Evolutionary conservation across 257 asterid species (phyloP), one percentile per base, ranked within the genome.

Genomic region (Ehretia macrophylla): DNA sequence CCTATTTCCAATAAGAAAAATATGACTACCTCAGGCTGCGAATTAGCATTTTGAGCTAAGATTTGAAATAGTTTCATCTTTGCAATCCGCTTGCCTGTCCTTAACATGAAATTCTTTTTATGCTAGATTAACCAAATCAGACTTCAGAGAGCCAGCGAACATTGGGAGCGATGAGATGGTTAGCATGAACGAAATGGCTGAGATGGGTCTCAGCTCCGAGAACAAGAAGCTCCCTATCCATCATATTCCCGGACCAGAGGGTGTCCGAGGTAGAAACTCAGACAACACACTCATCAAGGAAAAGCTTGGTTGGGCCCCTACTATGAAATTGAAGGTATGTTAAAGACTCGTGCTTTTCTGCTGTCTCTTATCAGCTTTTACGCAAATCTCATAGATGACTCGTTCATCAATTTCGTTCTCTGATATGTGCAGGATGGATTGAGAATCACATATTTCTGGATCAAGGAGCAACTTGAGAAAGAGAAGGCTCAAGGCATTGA

Each of bases 171-270:
- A 87, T 64, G 96, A 87, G 77, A 83, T 82, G 94, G 96, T 87
- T 16, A 87, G 96, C 91, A 87, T 87, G 96, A 87, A 87, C 32
- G 91, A 79, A 75, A 87, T 87, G 96, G 88, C 94, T 21, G 96
- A 80, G 81, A 87, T 87, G 46, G 88, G 85, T 48, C 81, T 75
- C n/a, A 75, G 96, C 76, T 82, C 85, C 45, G 94, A 85, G 55
- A 40, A 75, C 58, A 87, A 87, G 86, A 83, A 72, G 55, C 83
- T 83, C 39, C 94, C 96, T 0, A 87, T 87, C 69, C 79, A 85
- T n/a, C 94, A 85, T 71, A 85, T 87, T 71, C 96, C 94, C 0
- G 96, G 94, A 51, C 96, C 96, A 5, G 96, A 87, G 71, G 94
- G 94, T 16, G 94, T 85, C 0, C 94, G 94, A 8, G 96, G 96